Evolutionary conservation across 2,329 filamentous ascomycete genomes (phyloP).

Genomic region (Apiospora aurea): DNA sequence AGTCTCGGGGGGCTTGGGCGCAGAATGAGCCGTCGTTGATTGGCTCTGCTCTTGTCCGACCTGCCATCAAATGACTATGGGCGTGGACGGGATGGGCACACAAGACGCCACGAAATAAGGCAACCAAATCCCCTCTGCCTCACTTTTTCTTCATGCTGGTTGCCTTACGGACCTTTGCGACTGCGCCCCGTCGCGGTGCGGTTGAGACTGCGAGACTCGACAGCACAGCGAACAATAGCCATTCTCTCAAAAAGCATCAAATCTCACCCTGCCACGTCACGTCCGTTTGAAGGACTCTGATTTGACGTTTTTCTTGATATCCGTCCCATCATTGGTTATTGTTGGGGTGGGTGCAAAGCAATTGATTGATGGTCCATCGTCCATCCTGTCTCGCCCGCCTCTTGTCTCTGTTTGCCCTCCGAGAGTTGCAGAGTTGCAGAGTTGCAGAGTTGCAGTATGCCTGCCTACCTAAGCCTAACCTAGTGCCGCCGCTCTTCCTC

Average conservation of each 20-base stretch:
- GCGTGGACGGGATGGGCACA: constrained; percentile 3
- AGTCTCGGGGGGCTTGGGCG: not conserved
- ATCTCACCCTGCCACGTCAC: constrained; percentile 18
- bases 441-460: constrained; percentile 7
- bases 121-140: constrained; percentile 19
- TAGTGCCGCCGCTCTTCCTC: constrained; percentile 7
- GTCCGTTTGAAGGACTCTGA: not conserved
- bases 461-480: not conserved
- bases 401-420: constrained; percentile 1
- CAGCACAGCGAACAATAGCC: constrained; percentile 4
- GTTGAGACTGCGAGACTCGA: not conserved
- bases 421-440: constrained; percentile 8
- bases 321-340: constrained; percentile 14
- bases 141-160: constrained; percentile 10
- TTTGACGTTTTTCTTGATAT: constrained; percentile 1
- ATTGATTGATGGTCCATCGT: constrained; percentile 6
- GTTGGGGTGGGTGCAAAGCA: not conserved
- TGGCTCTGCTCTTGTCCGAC: not conserved
- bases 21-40: not conserved
- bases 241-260: constrained; percentile 10
- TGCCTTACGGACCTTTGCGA: constrained; percentile 13
- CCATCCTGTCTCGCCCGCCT: constrained; percentile 9
- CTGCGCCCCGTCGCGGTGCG: not conserved
- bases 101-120: constrained; percentile 20
- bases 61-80: constrained; percentile 12